Base-by-base conservation (phyloP, 306 rosid species). In the Gastrolobium villosum region DNA sequence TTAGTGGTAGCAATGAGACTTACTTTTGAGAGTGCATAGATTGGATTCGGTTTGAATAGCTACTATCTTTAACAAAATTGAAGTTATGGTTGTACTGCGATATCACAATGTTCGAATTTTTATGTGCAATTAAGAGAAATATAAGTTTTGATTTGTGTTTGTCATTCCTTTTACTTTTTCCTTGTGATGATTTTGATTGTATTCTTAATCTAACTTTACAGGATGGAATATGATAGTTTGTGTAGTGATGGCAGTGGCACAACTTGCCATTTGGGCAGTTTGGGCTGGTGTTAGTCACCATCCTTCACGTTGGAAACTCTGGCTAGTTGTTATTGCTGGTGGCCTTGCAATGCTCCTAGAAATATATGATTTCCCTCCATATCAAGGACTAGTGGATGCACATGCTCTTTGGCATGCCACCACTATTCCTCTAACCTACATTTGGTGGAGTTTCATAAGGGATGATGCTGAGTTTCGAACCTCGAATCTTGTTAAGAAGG, bases 141-240 rank as follows among this genome's bases (percentile, higher is more conserved):
- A 53, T 10, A 28, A 4, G 40, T 55, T 66, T 20, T 46, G 36
- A n/a, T n/a, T n/a, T n/a, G 14, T 35, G 35, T 56, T 56, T 30
- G 39, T 71, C 10, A 46, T 61, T 60, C 67, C 4, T 6, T 26
- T 30, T 20, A 52, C 8, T 34, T 59, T 62, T 41, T 45, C 36
- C 7, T 32, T 39, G 3, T 13, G 52, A 9, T 62, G 41, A 48
- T 75, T 80, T 32, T 70, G 45, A 84, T 32, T 48, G 15, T 54
- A 26, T 40, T 76, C 13, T 76, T 5, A 30, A 45, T 59, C 45
- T 53, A 4, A 67, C 49, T 77, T 44, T 75, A 45, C 87, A 94
- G 96, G 96, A 43, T 94, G 98, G 98, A 94, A 92, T 77, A 90
- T 90, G 97, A 85, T 75, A 66, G 96, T 92, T 61, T 94, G 98